A percentile compares a stretch with the other conserved stretches of the same genome.
These are phyloP conservation scores for Kentomonas sorsogonicus DNA, from an alignment of 208 protist genomes.

Conservation along the genomic window DNA sequence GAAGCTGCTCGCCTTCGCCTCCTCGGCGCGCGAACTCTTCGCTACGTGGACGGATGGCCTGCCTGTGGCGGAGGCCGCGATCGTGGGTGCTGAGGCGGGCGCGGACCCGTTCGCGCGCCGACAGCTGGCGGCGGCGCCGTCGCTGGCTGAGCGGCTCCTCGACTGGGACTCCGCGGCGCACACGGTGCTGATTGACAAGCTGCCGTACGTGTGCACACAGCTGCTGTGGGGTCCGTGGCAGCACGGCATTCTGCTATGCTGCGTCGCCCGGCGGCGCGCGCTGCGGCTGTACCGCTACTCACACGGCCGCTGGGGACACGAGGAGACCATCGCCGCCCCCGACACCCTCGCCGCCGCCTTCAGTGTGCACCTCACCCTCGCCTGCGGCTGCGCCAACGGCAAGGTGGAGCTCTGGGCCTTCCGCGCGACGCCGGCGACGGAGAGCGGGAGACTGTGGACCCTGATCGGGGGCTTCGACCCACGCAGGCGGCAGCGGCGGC, in stretches of 20 bases:
- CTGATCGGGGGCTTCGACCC: too few species aligned
- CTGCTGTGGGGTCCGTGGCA: conserved; percentile 84
- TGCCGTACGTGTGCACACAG: conserved; percentile 53
- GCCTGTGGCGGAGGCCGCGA: conserved; percentile 40
- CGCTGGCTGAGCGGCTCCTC: background rate
- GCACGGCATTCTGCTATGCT: conserved; percentile 66
- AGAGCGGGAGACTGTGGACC: too few species aligned
- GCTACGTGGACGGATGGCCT: conserved; percentile 64
- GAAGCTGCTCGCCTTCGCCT: conserved; percentile 69
- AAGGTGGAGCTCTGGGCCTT: conserved; percentile 42
- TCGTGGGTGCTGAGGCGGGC: conserved; percentile 6
- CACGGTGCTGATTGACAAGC: conserved; percentile 48
- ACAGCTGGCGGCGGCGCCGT: conserved; percentile 7
- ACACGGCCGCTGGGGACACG: conserved; percentile 70
- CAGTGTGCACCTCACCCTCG: conserved; percentile 64
- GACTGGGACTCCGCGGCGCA: conserved; percentile 51
- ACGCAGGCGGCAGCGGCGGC: too few species aligned
- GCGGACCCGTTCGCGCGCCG: conserved; percentile 8
- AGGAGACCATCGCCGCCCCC: conserved; percentile 37
- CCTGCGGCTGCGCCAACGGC: conserved; percentile 47
- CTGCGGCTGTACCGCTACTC: conserved; percentile 73
- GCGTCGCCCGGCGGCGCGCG: conserved; percentile 45
- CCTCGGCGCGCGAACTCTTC: conserved; percentile 67
- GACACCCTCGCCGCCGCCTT: conserved; percentile 56
- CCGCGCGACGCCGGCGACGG: conserved; percentile 5